Percentiles rank a stretch among this genome's conserved stretches.
These are phyloP conservation scores for Podaxis rugospora DNA, from an alignment of 768 basidiomycete species.

Conservation along the genomic window DNA sequence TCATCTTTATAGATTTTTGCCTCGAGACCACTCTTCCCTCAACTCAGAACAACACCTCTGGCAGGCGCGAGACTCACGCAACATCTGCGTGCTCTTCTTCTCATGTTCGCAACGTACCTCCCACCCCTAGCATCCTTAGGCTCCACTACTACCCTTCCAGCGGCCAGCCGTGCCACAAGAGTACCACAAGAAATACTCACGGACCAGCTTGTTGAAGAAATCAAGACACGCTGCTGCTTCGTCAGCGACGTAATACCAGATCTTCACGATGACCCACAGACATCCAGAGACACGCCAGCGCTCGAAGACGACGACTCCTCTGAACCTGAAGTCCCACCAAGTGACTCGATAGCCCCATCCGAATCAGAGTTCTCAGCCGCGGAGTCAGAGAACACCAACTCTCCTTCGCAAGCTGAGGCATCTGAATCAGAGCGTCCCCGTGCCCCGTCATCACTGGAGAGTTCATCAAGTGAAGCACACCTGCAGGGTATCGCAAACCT, in stretches of 20 bases:
- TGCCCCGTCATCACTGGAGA: conserved; percentile 24
- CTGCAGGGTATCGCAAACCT: conserved; percentile 64
- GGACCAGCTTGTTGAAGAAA: conserved; percentile 79
- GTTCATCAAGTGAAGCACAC: conserved; percentile 41
- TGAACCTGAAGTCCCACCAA: conserved; percentile 36
- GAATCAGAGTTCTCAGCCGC: conserved; percentile 24
- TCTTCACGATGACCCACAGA: conserved; percentile 15
- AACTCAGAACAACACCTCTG: conserved; percentile 78
- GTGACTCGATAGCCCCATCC: conserved; percentile 7
- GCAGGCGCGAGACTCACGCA: conserved; percentile 80
- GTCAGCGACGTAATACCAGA: conserved; percentile 61
- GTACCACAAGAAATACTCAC: conserved; percentile 81
- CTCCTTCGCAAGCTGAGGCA: conserved; percentile 39
- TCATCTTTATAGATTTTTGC: conserved; percentile 70
- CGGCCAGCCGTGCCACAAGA: conserved; percentile 55
- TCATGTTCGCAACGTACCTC: conserved; percentile 80
- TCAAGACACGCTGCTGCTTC: conserved; percentile 88
- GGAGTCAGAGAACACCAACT: conserved; percentile 27
- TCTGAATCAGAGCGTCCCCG: conserved; percentile 57
- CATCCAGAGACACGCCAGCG: conserved; percentile 22
- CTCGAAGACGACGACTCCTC: conserved; percentile 28
- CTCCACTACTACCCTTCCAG: conserved; percentile 57
- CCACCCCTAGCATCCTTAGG: conserved; percentile 74
- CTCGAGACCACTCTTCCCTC: conserved; percentile 81
- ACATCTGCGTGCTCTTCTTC: conserved; percentile 77